Conservation (phyloP, 495 filamentous ascomycete species). For the Neurospora sp. region DNA sequence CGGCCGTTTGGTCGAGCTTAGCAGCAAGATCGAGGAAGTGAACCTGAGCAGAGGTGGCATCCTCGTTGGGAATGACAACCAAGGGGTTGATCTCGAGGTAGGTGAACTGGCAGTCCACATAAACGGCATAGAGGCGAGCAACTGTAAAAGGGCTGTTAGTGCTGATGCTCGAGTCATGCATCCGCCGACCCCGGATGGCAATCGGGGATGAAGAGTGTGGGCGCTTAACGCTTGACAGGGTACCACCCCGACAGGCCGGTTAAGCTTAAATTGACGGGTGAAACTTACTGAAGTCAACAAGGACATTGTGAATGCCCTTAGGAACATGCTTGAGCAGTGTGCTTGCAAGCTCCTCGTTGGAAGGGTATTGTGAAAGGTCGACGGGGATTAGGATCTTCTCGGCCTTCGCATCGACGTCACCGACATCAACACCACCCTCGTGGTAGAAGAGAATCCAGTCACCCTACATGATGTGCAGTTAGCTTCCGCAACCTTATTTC, state of each 20-base stretch:
- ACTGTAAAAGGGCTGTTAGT: slow-evolving; percentile 10
- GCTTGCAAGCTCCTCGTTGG: slow-evolving; percentile 83
- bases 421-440: slow-evolving; percentile 98
- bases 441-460: slow-evolving; percentile 99
- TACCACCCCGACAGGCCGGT: not conserved
- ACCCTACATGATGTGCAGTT: slow-evolving; percentile 47
- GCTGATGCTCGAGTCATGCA: not conserved
- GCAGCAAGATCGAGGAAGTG: slow-evolving; percentile 98
- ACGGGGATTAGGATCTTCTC: slow-evolving; percentile 97
- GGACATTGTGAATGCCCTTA: slow-evolving; percentile 89
- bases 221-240: not conserved
- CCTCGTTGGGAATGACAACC: slow-evolving; percentile 91
- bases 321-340: slow-evolving; percentile 86
- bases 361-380: slow-evolving; percentile 88
- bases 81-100: slow-evolving; percentile 99
- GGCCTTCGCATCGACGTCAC: slow-evolving; percentile 97
- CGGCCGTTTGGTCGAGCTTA: slow-evolving; percentile 97
- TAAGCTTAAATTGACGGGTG: slow-evolving; percentile 26
- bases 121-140: slow-evolving; percentile 78
- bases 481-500: not conserved
- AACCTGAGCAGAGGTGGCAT: slow-evolving; percentile 84
- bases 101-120: slow-evolving; percentile 99
- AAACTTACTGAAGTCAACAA: slow-evolving; percentile 77
- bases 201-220: not conserved
- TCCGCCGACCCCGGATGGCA: not conserved